Percentiles rank a stretch among this genome's conserved stretches.
Evolutionary conservation across 192 early-diverging fungal genomes (phyloP).

Genomic region (Podila verticillata): DNA sequence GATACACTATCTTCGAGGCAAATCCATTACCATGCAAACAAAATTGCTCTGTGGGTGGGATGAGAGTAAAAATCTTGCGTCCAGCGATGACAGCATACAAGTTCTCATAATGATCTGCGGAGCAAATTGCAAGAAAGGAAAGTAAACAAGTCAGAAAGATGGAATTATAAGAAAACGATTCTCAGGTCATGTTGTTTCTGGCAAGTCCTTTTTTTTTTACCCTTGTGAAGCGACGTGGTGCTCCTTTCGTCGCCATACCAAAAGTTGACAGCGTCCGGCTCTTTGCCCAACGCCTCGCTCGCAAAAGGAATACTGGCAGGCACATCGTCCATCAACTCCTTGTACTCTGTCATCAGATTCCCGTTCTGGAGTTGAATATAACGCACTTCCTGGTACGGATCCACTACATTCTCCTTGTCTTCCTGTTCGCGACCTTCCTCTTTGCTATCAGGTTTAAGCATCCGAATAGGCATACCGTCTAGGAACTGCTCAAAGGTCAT

Average conservation of each 20-base stretch:
- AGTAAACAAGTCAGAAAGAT: neutral
- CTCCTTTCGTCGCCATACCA: slow-evolving; percentile 62
- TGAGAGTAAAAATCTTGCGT: slow-evolving; percentile 57
- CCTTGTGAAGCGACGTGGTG: slow-evolving; percentile 59
- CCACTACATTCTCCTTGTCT: neutral
- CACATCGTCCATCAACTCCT: slow-evolving; percentile 50
- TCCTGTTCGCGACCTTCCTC: neutral
- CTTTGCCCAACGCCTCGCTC: slow-evolving; percentile 52
- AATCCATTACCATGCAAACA: slow-evolving; percentile 57
- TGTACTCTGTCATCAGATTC: slow-evolving; percentile 55
- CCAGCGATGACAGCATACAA: slow-evolving; percentile 62
- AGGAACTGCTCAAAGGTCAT: slow-evolving; percentile 59
- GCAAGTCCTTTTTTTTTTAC: slow-evolving; percentile 16
- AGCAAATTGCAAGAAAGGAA: neutral
- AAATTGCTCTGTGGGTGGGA: slow-evolving; percentile 59
- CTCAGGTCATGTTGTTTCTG: too few relatives aligned
- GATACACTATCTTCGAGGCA: too few relatives aligned
- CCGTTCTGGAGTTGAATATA: slow-evolving; percentile 65
- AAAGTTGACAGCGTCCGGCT: slow-evolving; percentile 62
- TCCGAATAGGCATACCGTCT: slow-evolving; percentile 45
- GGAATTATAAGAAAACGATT: too few relatives aligned
- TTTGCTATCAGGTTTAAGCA: neutral
- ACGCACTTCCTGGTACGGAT: slow-evolving; percentile 44
- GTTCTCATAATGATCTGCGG: slow-evolving; percentile 62
- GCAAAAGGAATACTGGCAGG: slow-evolving; percentile 53